These are phyloP conservation scores for Xerocomus potaroensis DNA, from an alignment of 768 basidiomycete genomes.

Conservation along the genomic window DNA sequence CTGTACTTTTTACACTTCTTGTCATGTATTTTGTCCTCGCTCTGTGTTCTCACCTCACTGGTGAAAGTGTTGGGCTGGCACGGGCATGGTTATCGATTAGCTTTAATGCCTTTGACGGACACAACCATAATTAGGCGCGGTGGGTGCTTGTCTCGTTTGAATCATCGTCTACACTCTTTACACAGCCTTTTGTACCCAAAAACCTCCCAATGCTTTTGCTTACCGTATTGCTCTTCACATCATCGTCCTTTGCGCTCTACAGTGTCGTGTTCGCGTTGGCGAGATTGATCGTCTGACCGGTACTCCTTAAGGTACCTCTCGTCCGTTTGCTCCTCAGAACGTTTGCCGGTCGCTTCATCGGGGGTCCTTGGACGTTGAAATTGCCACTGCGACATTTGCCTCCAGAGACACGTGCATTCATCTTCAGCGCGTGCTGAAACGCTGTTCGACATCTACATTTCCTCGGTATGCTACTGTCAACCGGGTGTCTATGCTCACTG, in stretches of 20 bases:
- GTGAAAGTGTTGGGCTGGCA: too few species aligned
- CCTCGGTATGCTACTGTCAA: conserved; percentile 40
- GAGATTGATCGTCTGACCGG: conserved; percentile 46
- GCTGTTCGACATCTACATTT: conserved; percentile 55
- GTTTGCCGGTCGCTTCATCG: conserved; percentile 59
- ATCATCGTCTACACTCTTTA: neutral
- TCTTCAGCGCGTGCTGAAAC: conserved; percentile 48
- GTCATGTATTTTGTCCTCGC: too few species aligned
- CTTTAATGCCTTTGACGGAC: conserved; percentile 47
- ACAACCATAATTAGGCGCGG: conserved; percentile 12
- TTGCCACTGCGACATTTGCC: conserved; percentile 45
- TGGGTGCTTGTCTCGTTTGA: conserved; percentile 7
- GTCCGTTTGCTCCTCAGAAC: conserved; percentile 50
- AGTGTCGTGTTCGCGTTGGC: conserved; percentile 42
- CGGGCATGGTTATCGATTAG: conserved; percentile 45
- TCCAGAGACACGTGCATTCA: conserved; percentile 46
- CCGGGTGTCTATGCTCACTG: neutral
- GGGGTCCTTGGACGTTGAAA: conserved; percentile 49
- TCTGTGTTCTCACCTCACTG: conserved; percentile 45
- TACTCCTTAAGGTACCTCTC: conserved; percentile 53
- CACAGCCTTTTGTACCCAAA: conserved; percentile 19
- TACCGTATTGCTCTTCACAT: conserved; percentile 39
- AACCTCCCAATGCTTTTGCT: conserved; percentile 27
- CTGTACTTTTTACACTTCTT: neutral
- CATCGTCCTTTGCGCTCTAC: conserved; percentile 36